Conservation (phyloP, 331 rosid species). For the Malus hybrid region DNA sequence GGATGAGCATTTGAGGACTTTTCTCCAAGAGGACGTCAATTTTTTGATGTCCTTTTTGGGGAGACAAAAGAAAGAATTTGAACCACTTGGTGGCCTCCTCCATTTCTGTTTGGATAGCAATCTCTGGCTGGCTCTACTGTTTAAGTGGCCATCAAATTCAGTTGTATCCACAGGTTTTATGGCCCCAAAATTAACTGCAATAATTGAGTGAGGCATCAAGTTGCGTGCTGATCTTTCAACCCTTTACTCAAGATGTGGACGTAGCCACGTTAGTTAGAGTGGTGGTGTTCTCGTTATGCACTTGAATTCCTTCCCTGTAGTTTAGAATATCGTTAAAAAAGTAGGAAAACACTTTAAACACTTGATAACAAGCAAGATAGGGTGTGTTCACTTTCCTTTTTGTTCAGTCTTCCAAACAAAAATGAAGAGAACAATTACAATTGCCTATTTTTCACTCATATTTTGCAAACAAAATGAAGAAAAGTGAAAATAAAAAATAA, state of each 20-base stretch:
- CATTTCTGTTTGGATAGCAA: background rate
- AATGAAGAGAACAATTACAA: background rate
- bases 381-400: background rate
- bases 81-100: background rate
- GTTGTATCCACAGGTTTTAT: background rate
- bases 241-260: background rate
- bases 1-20: too few relatives aligned
- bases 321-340: too few relatives aligned
- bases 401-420: background rate
- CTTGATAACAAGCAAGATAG: background rate
- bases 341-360: too few relatives aligned
- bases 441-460: too few relatives aligned
- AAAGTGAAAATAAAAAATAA: too few relatives aligned
- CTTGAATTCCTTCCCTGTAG: background rate
- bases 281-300: background rate
- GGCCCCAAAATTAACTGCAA: background rate
- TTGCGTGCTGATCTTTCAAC: background rate
- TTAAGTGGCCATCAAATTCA: too few relatives aligned
- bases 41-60: background rate
- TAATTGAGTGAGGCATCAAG: background rate
- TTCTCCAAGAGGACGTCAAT: too few relatives aligned
- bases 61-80: background rate
- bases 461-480: too few relatives aligned
- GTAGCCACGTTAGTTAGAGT: background rate
- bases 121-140: background rate